Base-by-base conservation (phyloP, 1,284 basidiomycete species). In the Puccinia horiana region DNA sequence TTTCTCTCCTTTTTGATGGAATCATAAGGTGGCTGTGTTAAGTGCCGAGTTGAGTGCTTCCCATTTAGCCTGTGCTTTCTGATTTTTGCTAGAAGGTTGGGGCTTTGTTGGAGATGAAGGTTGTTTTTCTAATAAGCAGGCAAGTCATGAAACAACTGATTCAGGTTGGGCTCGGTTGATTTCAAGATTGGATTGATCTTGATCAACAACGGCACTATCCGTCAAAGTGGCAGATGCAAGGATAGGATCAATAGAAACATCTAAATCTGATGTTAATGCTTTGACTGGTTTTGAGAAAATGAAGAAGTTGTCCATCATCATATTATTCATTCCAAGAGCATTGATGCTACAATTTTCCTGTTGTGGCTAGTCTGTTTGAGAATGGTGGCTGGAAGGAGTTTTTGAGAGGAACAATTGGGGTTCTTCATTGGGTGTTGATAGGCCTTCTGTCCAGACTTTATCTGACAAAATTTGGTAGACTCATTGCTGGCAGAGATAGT, bases 11-110 rank as follows among this genome's bases (percentile, higher is more conserved):
- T 70, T 70, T 12, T 32, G 2, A 26, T n/a, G 6, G 44, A 26
- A 70, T 1, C 3, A 3, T 26, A 12, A 4, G n/a, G 72, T 56
- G 20, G 72, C 72, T n/a, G 12, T 29, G 49, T 54, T 32, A 42
- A 74, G 26, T n/a, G 72, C 72, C 1, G 35, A 54, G 37, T 74
- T 74, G 72, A 74, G 72, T 42, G 11, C 49, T 35, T 74, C 18
- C 72, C 69, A 72, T 23, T n/a, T 4, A n/a, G 3, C 61, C 2
- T 20, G 11, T 3, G 44, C 40, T 69, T 69, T 69, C n/a, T n/a
- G 4, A 18, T 18, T 5, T 26, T 42, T 47, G 5, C 52, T n/a
- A n/a, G n/a, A n/a, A n/a, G n/a, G n/a, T n/a, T n/a, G n/a, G n/a
- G n/a, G n/a, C n/a, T n/a, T 1, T 73, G 49, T 47, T 49, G 70